phyloP scores from a whole-genome alignment of 805 yeast genomes.

The Wickerhamomyces ciferrii region DNA sequence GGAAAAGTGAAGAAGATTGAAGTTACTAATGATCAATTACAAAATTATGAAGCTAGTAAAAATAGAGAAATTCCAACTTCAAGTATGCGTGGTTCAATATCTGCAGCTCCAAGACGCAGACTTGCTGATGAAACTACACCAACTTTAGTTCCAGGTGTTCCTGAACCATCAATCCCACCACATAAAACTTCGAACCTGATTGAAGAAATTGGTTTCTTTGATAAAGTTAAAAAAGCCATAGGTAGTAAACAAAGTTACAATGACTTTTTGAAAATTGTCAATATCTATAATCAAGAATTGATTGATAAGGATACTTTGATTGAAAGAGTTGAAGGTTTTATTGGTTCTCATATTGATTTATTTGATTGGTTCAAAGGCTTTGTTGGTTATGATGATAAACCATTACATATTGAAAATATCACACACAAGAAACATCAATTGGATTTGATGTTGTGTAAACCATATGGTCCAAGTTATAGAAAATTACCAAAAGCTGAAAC shows the following conservation, averaged over 20 bases:
- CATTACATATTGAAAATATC: slow-evolving; percentile 84
- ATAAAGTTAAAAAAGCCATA: slow-evolving; percentile 82
- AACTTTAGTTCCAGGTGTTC: slow-evolving; percentile 76
- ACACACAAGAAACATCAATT: slow-evolving; percentile 83
- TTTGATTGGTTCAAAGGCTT: slow-evolving; percentile 89
- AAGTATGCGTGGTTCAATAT: slow-evolving; percentile 26
- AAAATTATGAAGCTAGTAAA: slow-evolving; percentile 12
- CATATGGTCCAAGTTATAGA: slow-evolving; percentile 94
- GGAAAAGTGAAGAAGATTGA: slow-evolving; percentile 19
- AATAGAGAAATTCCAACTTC: slow-evolving; percentile 29
- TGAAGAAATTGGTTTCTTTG: slow-evolving; percentile 89
- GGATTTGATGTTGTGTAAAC: slow-evolving; percentile 85
- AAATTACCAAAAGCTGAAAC: slow-evolving; percentile 91
- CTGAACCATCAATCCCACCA: slow-evolving; percentile 69
- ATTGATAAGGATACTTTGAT: slow-evolving; percentile 80
- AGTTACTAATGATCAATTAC: slow-evolving; percentile 4
- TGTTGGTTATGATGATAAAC: slow-evolving; percentile 83
- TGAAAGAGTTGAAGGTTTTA: slow-evolving; percentile 76
- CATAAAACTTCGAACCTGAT: slow-evolving; percentile 55
- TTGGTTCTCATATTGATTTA: slow-evolving; percentile 76
- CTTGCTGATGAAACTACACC: slow-evolving; percentile 40
- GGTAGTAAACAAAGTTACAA: slow-evolving; percentile 87
- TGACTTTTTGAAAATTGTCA: slow-evolving; percentile 85
- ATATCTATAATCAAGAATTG: slow-evolving; percentile 85
- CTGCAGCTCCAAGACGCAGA: slow-evolving; percentile 17